phyloP scores from a whole-genome alignment of 306 rosid species.

The Citrullus colocynthis region DNA sequence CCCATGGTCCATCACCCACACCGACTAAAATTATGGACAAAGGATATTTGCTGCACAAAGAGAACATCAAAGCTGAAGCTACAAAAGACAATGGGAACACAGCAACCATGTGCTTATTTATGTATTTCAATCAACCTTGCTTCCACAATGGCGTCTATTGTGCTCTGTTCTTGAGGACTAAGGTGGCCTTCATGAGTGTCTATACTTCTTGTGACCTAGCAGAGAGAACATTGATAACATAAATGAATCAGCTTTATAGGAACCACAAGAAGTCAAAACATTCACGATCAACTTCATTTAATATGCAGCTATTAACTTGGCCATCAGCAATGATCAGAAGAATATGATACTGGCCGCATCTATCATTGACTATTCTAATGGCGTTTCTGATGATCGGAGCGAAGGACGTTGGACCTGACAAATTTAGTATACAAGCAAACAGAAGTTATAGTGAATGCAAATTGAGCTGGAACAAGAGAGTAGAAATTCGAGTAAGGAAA shows the following conservation, averaged over 20 bases:
- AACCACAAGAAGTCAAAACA: not conserved
- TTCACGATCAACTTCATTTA: not conserved
- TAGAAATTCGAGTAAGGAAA: not conserved
- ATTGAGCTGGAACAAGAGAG: not conserved
- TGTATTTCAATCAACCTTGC: constrained; percentile 10
- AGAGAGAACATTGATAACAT: not conserved
- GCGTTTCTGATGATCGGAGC: constrained; percentile 22
- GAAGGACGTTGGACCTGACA: constrained; percentile 23
- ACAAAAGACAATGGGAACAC: not conserved
- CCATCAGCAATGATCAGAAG: constrained; percentile 27
- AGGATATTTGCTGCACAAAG: constrained; percentile 19
- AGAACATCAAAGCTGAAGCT: not conserved
- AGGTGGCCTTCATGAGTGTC: not conserved
- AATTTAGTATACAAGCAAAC: not conserved
- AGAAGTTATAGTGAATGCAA: not conserved
- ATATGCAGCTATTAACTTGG: not conserved
- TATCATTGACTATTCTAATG: constrained; percentile 14
- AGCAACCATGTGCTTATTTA: not conserved
- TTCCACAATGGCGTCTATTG: constrained; percentile 15
- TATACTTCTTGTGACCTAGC: constrained; percentile 17
- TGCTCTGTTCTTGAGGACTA: constrained; percentile 19
- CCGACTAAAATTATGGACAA: constrained; percentile 22
- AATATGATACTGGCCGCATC: constrained; percentile 21
- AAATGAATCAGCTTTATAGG: not conserved
- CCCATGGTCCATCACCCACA: constrained; percentile 36